Conservation (phyloP, 129 eudicot genomes). For the Chrysanthemum makinoi region DNA sequence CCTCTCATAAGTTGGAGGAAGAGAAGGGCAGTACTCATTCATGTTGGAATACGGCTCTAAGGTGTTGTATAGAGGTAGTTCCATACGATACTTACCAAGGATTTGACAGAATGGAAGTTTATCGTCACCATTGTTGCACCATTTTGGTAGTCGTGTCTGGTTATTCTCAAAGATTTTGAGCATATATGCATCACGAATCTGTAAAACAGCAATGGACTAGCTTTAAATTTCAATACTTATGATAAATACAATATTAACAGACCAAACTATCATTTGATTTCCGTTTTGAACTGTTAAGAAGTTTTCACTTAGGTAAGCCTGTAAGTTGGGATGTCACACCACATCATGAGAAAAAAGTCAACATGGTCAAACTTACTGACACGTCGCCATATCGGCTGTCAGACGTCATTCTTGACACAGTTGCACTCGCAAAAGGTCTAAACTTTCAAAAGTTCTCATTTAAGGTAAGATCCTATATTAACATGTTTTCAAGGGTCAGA, state of each 20-base stretch:
- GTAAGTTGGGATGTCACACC: too few species aligned
- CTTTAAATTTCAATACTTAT: neutral
- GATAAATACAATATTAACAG: neutral
- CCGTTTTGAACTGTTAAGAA: neutral
- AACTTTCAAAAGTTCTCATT: neutral
- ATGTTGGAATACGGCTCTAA: constrained; percentile 84
- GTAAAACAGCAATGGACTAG: constrained; percentile 18
- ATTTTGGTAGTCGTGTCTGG: constrained; percentile 69
- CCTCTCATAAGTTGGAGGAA: constrained; percentile 92
- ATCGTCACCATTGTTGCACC: constrained; percentile 81
- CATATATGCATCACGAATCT: constrained; percentile 98
- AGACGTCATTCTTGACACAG: too few species aligned
- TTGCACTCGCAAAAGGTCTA: neutral
- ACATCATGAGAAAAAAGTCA: too few species aligned
- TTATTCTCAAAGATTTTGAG: constrained; percentile 79
- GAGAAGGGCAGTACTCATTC: constrained; percentile 97
- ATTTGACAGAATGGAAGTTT: constrained; percentile 86
- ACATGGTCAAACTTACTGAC: too few species aligned
- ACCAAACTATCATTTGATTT: neutral
- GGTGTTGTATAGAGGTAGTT: constrained; percentile 83
- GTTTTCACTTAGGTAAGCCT: too few species aligned
- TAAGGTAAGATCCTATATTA: neutral
- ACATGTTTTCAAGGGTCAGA: neutral
- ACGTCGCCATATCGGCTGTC: too few species aligned
- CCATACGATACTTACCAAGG: constrained; percentile 95